Evolutionary conservation across 2,329 filamentous ascomycete species (phyloP).

Genomic region (Fusarium vanettenii): DNA sequence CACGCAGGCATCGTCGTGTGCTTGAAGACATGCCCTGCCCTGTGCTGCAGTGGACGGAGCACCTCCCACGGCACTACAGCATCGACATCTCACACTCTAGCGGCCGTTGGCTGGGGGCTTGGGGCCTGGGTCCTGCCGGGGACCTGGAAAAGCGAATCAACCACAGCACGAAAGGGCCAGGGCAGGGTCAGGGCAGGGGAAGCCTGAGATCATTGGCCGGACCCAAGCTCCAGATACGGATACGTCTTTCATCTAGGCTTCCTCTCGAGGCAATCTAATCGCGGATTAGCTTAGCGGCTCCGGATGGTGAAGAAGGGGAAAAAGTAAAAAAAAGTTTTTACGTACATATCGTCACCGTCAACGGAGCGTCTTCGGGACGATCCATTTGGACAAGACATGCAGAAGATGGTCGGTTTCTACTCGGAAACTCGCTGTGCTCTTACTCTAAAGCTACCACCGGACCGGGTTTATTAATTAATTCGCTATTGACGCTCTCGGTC

Average conservation of each 20-base stretch:
- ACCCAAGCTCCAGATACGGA: conserved; percentile 18
- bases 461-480: conserved; percentile 16
- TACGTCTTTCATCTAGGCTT: conserved; percentile 11
- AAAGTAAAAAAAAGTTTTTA: conserved; percentile 13
- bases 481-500: not conserved
- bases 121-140: conserved; percentile 8
- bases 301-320: conserved; percentile 23
- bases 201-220: conserved; percentile 28
- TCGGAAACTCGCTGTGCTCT: conserved; percentile 31
- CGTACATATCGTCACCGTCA: conserved; percentile 17
- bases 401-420: conserved; percentile 22
- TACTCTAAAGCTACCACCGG: conserved; percentile 14
- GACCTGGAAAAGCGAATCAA: conserved; percentile 27
- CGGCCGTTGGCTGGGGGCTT: conserved; percentile 40
- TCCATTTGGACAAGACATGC: conserved; percentile 12
- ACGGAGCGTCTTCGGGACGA: conserved; percentile 34
- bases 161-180: conserved; percentile 15
- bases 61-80: conserved; percentile 23
- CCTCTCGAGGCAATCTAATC: not conserved
- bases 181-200: conserved; percentile 26
- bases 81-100: conserved; percentile 36
- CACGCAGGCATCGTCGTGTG: conserved; percentile 33
- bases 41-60: conserved; percentile 20
- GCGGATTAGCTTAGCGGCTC: conserved; percentile 11
- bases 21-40: conserved; percentile 19